These are phyloP conservation scores for Vitis vinifera DNA, from an alignment of 164 flowering plant species.

Conservation along the genomic window DNA sequence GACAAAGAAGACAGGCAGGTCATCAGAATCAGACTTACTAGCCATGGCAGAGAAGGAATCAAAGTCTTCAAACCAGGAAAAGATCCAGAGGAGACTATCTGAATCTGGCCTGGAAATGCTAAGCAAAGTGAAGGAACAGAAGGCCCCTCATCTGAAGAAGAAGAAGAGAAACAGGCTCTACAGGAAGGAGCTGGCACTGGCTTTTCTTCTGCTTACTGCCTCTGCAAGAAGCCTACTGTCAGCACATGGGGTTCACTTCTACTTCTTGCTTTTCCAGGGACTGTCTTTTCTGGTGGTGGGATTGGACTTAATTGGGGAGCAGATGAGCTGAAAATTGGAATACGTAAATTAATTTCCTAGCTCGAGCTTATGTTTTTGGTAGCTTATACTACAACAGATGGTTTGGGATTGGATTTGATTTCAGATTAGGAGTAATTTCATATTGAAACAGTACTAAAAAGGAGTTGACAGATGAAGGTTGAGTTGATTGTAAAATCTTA, in stretches of 20 bases:
- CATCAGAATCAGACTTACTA: conserved; percentile 64
- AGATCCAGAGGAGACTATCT: conserved; percentile 45
- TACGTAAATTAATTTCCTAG: conserved; percentile 2
- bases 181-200: conserved; percentile 61
- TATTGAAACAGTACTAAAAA: not conserved
- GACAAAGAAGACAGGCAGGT: conserved; percentile 70
- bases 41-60: conserved; percentile 60
- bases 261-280: conserved; percentile 74
- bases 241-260: conserved; percentile 74
- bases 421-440: not conserved
- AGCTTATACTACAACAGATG: too few relatives aligned
- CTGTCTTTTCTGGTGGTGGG: conserved; percentile 68
- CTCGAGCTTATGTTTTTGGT: conserved; percentile 1
- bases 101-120: conserved; percentile 53
- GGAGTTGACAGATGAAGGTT: not conserved
- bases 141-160: conserved; percentile 13
- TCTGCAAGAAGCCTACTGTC: conserved; percentile 66
- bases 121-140: conserved; percentile 42
- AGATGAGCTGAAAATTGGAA: conserved; percentile 32
- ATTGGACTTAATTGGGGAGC: conserved; percentile 75
- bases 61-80: conserved; percentile 39
- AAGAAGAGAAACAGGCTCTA: conserved; percentile 45
- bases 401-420: too few relatives aligned
- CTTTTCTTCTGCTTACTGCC: conserved; percentile 66
- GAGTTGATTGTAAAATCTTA: conserved; percentile 16